Evolutionary conservation across 495 filamentous ascomycete species (phyloP), one percentile per base, ranked within the genome.

Genomic region (Daldinia vernicosa): DNA sequence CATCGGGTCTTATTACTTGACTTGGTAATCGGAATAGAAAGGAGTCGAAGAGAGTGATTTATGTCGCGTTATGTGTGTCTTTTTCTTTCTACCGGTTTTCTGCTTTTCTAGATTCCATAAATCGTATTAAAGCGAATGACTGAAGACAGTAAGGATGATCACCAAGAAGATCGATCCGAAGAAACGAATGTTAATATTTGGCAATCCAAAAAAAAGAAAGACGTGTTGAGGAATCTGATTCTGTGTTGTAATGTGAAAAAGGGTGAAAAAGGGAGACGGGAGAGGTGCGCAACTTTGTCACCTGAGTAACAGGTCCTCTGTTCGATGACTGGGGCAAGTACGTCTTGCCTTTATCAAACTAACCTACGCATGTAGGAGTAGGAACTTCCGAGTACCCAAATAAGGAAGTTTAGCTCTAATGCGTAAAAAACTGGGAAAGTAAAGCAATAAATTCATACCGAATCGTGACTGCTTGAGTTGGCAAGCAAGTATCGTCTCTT

Each of bases 161-260:
- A 75, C 75, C 73, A 77, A 77, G 54, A 77, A 75, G 60, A 72
- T 68, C 75, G 70, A 67, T 53, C 65, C 73, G 60, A 67, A 51
- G 43, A 53, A 69, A 71, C 67, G 71, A 72, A 72, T 71, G 67
- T 77, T 53, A 32, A 74, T 77, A 68, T 67, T 74, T 66, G 73
- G 63, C 67, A 50, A 77, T 71, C 68, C 75, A 75, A 77, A 76
- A 76, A 76, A 74, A 43, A 28, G 60, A 65, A 57, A 30, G 56
- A 57, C 30, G 28, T n/a, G 26, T 30, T 14, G 33, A 57, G 19
- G 57, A 24, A 51, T 37, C 40, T 24, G 54, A 55, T 47, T 53
- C 37, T 50, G 51, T 54, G 51, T 45, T 66, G 27, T 55, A 17
- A 4, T 50, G 30, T 39, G 59, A 58, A 60, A 57, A 63, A 61